A percentile compares a stretch with the other conserved stretches of the same genome.
Evolutionary conservation across 495 filamentous ascomycete genomes (phyloP).

Genomic region (Geopyxis carbonaria): DNA sequence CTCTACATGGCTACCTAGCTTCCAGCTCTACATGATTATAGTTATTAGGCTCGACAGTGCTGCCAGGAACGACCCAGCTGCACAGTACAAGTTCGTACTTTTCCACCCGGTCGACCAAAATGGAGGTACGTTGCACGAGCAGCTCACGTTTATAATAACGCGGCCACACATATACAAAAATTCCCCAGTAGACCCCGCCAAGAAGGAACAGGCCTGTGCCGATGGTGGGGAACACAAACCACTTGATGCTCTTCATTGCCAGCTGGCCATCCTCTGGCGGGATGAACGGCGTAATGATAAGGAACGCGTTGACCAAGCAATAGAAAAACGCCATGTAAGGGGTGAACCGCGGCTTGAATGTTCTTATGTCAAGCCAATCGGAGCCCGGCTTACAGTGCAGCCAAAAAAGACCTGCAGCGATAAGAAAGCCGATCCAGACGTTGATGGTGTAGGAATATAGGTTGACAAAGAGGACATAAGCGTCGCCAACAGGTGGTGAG

Average conservation of each 20-base stretch:
- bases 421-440: constrained; percentile 17
- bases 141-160: constrained; percentile 9
- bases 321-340: constrained; percentile 16
- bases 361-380: constrained; percentile 5
- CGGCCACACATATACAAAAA: constrained; percentile 14
- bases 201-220: constrained; percentile 6
- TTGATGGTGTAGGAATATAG: constrained; percentile 18
- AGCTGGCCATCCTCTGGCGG: background rate
- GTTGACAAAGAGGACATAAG: constrained; percentile 11
- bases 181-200: constrained; percentile 18
- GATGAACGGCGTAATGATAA: constrained; percentile 12
- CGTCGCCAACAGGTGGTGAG: constrained; percentile 7
- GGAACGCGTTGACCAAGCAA: constrained; percentile 9
- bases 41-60: no score
- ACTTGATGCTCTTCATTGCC: constrained; percentile 1
- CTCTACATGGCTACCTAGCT: no score
- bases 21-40: no score
- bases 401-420: constrained; percentile 14
- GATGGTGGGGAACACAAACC: constrained; percentile 9
- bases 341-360: constrained; percentile 11
- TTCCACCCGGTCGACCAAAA: constrained; percentile 10
- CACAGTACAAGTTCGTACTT: constrained; percentile 18
- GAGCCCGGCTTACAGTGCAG: constrained; percentile 9
- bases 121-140: constrained; percentile 10
- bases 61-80: constrained; percentile 13